Evolutionary conservation across 345 rosid species (phyloP), one percentile per base, ranked within the genome.

Genomic region (Geranium rotundifolium): DNA sequence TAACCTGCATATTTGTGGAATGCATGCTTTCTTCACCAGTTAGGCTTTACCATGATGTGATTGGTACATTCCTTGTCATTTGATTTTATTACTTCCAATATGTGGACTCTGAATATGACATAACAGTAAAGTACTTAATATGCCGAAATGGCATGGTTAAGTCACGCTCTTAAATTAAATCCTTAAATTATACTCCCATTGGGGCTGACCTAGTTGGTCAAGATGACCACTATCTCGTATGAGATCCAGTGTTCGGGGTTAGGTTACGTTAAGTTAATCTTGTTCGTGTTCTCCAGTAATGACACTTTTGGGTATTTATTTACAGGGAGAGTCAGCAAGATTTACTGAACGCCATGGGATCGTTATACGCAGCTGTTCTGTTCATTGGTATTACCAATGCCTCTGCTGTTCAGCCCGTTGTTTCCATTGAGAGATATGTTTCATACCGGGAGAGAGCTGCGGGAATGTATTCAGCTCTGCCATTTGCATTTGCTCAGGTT

Each of bases 401-500:
- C n/a, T 63, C 87, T 1, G 91, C 99, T 17, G 99, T 85, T n/a
- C 99, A 93, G 66, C 97, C 99, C 2, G 97, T 93, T 64, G 97
- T 93, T 64, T 93, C 97, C 62, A 65, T 90, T 10, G 99, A 93
- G 77, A 82, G 97, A 79, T 90, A 78, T 70, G 99, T 93, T 60
- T 89, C 99, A 9, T 93, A 89, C 63, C 76, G 99, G 56, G 96
- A 93, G 74, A 82, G 97, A 82, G 95, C 97, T 4, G 99, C 97
- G 0, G 97, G 99, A 66, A 81, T 93, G 97, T 93, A 93, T 73
- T 87, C 99, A 0, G 93, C 97, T 60, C 71, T 93, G 63, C 81
- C 99, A 0, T 88, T 86, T 65, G 99, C 99, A 57, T 84, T 93
- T 56, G 99, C 97, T 58, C 99, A 88, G 96, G 98, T 89, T 54